phyloP scores from a whole-genome alignment of 345 rosid genomes.

The Toxicodendron radicans region DNA sequence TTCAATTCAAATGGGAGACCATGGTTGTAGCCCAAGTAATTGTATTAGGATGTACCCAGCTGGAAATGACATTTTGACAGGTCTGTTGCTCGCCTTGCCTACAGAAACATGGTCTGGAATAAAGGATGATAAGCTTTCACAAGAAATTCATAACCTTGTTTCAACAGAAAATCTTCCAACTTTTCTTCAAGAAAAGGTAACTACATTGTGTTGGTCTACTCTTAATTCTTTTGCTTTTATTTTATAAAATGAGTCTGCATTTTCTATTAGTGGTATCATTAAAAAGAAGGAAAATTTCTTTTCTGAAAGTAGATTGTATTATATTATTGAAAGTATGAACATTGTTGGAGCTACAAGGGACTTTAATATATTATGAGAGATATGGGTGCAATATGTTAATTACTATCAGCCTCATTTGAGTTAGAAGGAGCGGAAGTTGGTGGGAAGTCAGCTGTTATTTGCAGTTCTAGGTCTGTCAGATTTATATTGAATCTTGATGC shows the following conservation, averaged over 20 bases:
- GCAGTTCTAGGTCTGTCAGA: background rate
- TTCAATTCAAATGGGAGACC: slow-evolving; percentile 31
- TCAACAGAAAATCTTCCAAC: slow-evolving; percentile 54
- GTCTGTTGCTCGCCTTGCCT: slow-evolving; percentile 80
- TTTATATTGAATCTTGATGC: no score
- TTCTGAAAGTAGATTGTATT: background rate
- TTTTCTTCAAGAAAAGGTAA: slow-evolving; percentile 92
- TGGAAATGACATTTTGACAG: slow-evolving; percentile 65
- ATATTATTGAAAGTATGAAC: background rate
- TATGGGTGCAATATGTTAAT: background rate
- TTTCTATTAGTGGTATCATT: background rate
- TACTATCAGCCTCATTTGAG: no score
- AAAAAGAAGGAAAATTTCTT: no score
- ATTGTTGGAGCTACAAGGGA: background rate
- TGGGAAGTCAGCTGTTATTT: background rate
- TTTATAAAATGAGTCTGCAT: background rate
- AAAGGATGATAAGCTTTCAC: slow-evolving; percentile 53
- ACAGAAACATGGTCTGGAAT: slow-evolving; percentile 74
- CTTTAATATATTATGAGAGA: no score
- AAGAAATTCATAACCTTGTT: slow-evolving; percentile 54
- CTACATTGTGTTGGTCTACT: background rate
- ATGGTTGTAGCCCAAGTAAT: slow-evolving; percentile 38
- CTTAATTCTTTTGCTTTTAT: background rate
- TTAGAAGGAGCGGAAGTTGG: no score
- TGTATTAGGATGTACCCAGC: slow-evolving; percentile 49